Conservation (phyloP, 805 yeast genomes). For the Spathaspora arborariae region DNA sequence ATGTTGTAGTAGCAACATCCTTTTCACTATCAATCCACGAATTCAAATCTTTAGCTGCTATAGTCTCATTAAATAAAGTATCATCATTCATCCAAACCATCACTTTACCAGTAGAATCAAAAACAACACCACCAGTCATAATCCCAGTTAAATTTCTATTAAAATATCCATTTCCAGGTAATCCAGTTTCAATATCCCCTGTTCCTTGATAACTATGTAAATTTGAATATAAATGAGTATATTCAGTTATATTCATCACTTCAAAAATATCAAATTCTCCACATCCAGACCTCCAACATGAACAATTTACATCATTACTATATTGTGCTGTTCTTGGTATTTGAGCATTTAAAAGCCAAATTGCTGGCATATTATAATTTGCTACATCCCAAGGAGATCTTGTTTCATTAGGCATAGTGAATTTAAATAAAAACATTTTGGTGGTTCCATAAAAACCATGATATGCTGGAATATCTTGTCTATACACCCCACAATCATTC, state of each 20-base stretch:
- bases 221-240: conserved; percentile 53
- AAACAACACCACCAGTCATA: conserved; percentile 72
- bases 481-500: conserved; percentile 71
- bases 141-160: conserved; percentile 46
- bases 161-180: conserved; percentile 54
- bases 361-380: conserved; percentile 66
- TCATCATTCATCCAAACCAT: conserved; percentile 57
- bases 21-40: conserved; percentile 41
- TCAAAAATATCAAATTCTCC: conserved; percentile 80
- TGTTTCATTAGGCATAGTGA: conserved; percentile 59
- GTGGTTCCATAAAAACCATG: conserved; percentile 66
- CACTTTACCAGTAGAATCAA: conserved; percentile 57
- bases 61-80: conserved; percentile 45
- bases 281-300: conserved; percentile 76
- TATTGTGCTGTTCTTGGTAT: conserved; percentile 76
- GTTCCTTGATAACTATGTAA: conserved; percentile 77
- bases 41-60: conserved; percentile 42
- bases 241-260: conserved; percentile 59
- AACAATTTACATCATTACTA: conserved; percentile 56
- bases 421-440: conserved; percentile 71
- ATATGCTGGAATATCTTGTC: conserved; percentile 70
- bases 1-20: conserved; percentile 1
- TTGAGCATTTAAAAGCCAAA: conserved; percentile 70
- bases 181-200: conserved; percentile 56
- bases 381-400: conserved; percentile 22